Base-by-base conservation (phyloP, 1,139 yeast species). In the Blastobotrys buckinghamii region DNA sequence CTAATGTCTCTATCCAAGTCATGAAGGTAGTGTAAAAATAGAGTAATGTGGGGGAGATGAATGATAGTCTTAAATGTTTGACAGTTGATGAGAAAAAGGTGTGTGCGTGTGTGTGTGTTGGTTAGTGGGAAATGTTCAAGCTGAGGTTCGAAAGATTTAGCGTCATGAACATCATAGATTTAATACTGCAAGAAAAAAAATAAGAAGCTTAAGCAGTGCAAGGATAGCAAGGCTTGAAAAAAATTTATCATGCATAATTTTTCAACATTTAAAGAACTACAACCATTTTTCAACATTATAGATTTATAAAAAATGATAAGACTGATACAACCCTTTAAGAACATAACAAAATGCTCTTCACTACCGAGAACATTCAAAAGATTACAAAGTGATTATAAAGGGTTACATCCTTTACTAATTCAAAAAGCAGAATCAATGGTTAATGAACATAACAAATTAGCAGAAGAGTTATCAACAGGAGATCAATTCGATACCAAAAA, bases 401-500 rank as follows among this genome's bases (percentile, higher is more conserved):
- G 52, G 22, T 48, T 59, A 19, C 62, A 59, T 42, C 62, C 62
- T 6, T 50, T 59, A 33, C 46, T 59, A 22, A 47, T 52, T 38
- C 68, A 78, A 57, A 73, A 87, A 59, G 94, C 94, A 0, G 74
- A 75, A 41, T 55, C 65, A 6, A 70, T 85, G 63, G 63, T 70
- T 17, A 51, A 59, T 2, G 90, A 87, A 58, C 74, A 79, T 50
- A 58, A 63, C 9, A 63, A 58, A 0, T 65, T 87, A 1, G 47
- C 51, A 4, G 59, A 67, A 8, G 68, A 72, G 50, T 69, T 84
- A 52, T 59, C 70, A n/a, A 64, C 74, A 0, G 60, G 66, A 7
- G 59, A 54, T 2, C 63, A 64, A 15, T 84, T 82, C 61, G 80
- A 79, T 55, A 73, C 75, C 15, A 79, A 75, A 9, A 71, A 76